Evolutionary conservation across 2,329 filamentous ascomycete genomes (phyloP).

Genomic region (Colletotrichum liaoningense): DNA sequence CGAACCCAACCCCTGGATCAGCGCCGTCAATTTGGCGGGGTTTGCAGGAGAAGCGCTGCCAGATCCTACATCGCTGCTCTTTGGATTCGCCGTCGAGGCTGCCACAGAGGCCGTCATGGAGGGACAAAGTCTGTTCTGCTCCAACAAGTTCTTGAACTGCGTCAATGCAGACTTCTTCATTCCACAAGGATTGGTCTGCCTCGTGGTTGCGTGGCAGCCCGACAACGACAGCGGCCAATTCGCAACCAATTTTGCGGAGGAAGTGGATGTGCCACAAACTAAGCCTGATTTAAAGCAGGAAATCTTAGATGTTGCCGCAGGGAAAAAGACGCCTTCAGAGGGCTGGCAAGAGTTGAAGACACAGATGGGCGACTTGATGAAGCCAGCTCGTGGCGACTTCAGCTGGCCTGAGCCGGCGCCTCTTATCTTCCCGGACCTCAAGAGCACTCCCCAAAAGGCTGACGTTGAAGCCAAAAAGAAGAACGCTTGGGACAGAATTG

Average conservation of each 20-base stretch:
- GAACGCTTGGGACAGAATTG: slow-evolving; percentile 36
- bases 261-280: accelerated
- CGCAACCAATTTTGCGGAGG: slow-evolving; percentile 46
- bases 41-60: slow-evolving; percentile 52
- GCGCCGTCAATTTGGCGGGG: slow-evolving; percentile 55
- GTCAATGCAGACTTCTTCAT: slow-evolving; percentile 68
- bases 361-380: slow-evolving; percentile 24
- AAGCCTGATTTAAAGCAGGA: background rate
- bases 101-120: slow-evolving; percentile 54
- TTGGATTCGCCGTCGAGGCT: slow-evolving; percentile 56
- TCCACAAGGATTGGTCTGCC: slow-evolving; percentile 62
- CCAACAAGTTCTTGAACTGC: slow-evolving; percentile 65
- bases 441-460: background rate
- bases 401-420: slow-evolving; percentile 58
- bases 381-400: slow-evolving; percentile 47
- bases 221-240: slow-evolving; percentile 42
- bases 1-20: slow-evolving; percentile 45
- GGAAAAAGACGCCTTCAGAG: background rate
- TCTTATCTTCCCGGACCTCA: slow-evolving; percentile 54
- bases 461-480: slow-evolving; percentile 28
- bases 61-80: slow-evolving; percentile 51
- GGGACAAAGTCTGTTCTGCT: slow-evolving; percentile 51
- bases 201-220: slow-evolving; percentile 65
- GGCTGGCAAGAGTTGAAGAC: background rate
- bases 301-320: background rate